Percentiles rank a stretch among this genome's conserved stretches.
Conservation (phyloP, 2,329 filamentous ascomycete genomes). For the Verticillium isaacii region DNA sequence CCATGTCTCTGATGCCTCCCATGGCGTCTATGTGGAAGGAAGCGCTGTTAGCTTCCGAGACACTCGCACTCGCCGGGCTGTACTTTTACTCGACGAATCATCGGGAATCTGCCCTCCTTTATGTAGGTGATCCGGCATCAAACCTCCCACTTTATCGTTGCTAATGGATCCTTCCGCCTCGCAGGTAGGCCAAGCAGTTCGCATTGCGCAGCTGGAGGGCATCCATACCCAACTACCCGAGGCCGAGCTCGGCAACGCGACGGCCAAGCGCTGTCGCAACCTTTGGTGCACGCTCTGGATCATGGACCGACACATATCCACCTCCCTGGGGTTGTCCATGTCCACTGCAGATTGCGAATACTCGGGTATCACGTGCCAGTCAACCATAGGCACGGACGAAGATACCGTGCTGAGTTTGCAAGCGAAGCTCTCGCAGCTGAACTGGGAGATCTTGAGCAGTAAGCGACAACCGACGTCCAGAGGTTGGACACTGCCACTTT, state of each 20-base stretch:
- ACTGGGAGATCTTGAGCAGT: constrained; percentile 30
- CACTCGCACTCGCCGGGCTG: constrained; percentile 27
- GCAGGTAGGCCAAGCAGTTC: constrained; percentile 32
- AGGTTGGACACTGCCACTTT: background rate
- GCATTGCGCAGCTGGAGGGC: constrained; percentile 34
- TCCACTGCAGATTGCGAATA: background rate
- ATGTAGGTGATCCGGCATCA: constrained; percentile 14
- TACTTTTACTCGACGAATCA: constrained; percentile 32
- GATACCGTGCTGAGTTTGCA: constrained; percentile 27
- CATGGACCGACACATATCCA: constrained; percentile 33
- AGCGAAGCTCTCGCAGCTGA: constrained; percentile 27
- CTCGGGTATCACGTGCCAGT: background rate
- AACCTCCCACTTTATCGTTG: too few relatives aligned
- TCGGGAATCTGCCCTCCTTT: constrained; percentile 20
- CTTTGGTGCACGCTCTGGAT: constrained; percentile 37
- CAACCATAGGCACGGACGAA: background rate
- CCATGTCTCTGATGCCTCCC: constrained; percentile 30
- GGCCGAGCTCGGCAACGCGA: constrained; percentile 24
- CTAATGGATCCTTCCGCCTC: background rate
- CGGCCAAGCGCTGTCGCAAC: constrained; percentile 26
- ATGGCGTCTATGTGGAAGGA: constrained; percentile 27
- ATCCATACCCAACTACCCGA: constrained; percentile 34
- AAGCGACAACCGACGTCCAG: constrained; percentile 5
- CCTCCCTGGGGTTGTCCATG: constrained; percentile 7
- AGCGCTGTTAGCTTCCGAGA: constrained; percentile 30